These are phyloP conservation scores for Discostella pseudostelligera DNA, from an alignment of 108 stramenopile species.

Conservation along the genomic window DNA sequence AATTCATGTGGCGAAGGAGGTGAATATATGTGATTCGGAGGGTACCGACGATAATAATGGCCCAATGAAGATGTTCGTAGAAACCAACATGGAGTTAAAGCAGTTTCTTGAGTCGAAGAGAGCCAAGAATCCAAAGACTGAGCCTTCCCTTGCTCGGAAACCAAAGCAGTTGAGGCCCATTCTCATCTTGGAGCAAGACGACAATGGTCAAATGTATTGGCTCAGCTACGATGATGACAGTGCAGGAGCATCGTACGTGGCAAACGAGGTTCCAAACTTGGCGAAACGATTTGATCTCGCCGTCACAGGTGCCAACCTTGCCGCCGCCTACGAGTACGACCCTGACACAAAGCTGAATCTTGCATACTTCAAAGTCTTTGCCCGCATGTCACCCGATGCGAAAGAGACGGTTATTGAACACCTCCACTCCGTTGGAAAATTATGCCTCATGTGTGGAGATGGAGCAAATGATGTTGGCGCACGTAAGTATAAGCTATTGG, in stretches of 20 bases:
- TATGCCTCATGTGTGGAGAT: slow-evolving; percentile 96
- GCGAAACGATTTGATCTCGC: slow-evolving; percentile 80
- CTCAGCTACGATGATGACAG: slow-evolving; percentile 81
- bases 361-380: slow-evolving; percentile 89
- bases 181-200: slow-evolving; percentile 69
- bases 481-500: not conserved
- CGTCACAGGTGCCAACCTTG: slow-evolving; percentile 78
- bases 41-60: slow-evolving; percentile 27
- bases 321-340: slow-evolving; percentile 75
- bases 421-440: slow-evolving; percentile 76
- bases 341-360: slow-evolving; percentile 65
- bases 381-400: slow-evolving; percentile 95
- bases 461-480: slow-evolving; percentile 93
- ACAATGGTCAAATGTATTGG: slow-evolving; percentile 69
- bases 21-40: slow-evolving; percentile 63
- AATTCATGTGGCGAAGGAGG: slow-evolving; percentile 94
- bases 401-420: slow-evolving; percentile 94
- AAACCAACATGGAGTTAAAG: slow-evolving; percentile 63
- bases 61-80: slow-evolving; percentile 14
- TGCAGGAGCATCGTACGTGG: slow-evolving; percentile 52
- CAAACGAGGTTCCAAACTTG: slow-evolving; percentile 62
- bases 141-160: not conserved
- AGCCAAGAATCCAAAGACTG: slow-evolving; percentile 20
- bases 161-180: slow-evolving; percentile 59
- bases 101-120: slow-evolving; percentile 44